Evolutionary conservation across 2,329 filamentous ascomycete genomes (phyloP).

Genomic region (Colletotrichum lini): DNA sequence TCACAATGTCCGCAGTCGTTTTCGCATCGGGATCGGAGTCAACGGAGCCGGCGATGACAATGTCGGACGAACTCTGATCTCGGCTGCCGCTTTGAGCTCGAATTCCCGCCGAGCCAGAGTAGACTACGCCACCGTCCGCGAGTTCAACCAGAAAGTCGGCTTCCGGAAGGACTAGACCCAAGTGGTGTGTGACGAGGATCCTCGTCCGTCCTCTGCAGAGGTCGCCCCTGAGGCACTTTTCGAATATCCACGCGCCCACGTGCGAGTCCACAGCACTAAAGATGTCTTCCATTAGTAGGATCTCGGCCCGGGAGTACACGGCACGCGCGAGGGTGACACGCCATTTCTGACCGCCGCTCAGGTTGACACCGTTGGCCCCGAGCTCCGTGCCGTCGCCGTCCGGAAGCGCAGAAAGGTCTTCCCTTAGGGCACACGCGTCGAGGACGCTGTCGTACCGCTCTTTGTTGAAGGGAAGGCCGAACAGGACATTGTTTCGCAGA

Average conservation of each 20-base stretch:
- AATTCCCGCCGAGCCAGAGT: slow-evolving; percentile 63
- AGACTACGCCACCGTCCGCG: slow-evolving; percentile 75
- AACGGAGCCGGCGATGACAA: too few species aligned
- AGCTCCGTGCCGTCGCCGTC: slow-evolving; percentile 87
- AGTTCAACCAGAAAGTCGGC: slow-evolving; percentile 83
- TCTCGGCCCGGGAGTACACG: slow-evolving; percentile 83
- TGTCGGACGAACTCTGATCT: too few species aligned
- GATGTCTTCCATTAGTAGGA: slow-evolving; percentile 86
- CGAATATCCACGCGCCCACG: slow-evolving; percentile 84
- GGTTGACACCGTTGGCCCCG: slow-evolving; percentile 86
- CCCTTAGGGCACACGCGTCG: slow-evolving; percentile 79
- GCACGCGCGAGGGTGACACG: slow-evolving; percentile 84
- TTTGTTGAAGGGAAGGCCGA: slow-evolving; percentile 79
- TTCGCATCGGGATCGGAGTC: slow-evolving; percentile 59
- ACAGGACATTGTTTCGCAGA: slow-evolving; percentile 84
- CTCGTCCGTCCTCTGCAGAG: slow-evolving; percentile 79
- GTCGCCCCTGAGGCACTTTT: slow-evolving; percentile 80
- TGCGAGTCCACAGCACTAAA: slow-evolving; percentile 88
- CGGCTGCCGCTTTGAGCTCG: too few species aligned
- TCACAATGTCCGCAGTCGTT: slow-evolving; percentile 62
- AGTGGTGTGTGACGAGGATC: slow-evolving; percentile 86
- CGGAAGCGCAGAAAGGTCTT: slow-evolving; percentile 81
- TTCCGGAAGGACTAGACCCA: slow-evolving; percentile 77
- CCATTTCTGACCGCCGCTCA: slow-evolving; percentile 89
- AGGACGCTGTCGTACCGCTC: slow-evolving; percentile 80